Conservation (phyloP, 352 stramenopile genomes). For the Phytopythium helicoides region DNA sequence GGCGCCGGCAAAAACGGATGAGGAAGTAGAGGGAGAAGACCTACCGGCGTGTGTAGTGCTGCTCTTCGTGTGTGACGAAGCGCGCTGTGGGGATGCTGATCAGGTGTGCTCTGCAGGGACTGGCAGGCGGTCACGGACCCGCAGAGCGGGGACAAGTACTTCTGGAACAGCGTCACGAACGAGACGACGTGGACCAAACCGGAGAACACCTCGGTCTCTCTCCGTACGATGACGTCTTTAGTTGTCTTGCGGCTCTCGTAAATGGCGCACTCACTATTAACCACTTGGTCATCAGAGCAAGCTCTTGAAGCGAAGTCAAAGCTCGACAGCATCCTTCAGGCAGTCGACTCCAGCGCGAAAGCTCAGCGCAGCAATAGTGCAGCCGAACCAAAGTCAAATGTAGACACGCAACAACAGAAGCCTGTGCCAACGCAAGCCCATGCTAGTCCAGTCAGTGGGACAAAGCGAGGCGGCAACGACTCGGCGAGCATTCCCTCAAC, state of each 20-base stretch:
- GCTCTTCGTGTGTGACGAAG: conserved; percentile 3
- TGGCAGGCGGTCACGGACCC: conserved; percentile 67
- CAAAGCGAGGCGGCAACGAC: neutral
- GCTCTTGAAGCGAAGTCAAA: conserved; percentile 59
- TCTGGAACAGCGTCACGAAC: conserved; percentile 73
- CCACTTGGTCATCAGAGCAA: conserved; percentile 27
- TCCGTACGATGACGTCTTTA: conserved; percentile 27
- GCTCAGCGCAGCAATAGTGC: neutral
- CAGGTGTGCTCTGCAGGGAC: conserved; percentile 24
- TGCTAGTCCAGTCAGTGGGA: neutral
- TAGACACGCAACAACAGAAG: neutral
- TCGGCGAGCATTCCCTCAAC: neutral
- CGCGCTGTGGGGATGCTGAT: no score
- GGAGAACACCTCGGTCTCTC: conserved; percentile 37
- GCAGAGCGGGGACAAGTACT: conserved; percentile 56
- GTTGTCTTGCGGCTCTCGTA: neutral
- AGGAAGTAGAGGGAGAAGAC: no score
- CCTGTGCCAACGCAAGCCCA: neutral
- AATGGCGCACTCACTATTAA: neutral
- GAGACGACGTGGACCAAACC: conserved; percentile 72
- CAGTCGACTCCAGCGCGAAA: neutral
- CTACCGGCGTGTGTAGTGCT: no score
- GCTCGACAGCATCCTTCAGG: conserved; percentile 48
- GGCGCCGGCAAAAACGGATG: no score
- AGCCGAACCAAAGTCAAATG: neutral